phyloP scores from a whole-genome alignment of 345 rosid species.

The Corchorus capsularis region DNA sequence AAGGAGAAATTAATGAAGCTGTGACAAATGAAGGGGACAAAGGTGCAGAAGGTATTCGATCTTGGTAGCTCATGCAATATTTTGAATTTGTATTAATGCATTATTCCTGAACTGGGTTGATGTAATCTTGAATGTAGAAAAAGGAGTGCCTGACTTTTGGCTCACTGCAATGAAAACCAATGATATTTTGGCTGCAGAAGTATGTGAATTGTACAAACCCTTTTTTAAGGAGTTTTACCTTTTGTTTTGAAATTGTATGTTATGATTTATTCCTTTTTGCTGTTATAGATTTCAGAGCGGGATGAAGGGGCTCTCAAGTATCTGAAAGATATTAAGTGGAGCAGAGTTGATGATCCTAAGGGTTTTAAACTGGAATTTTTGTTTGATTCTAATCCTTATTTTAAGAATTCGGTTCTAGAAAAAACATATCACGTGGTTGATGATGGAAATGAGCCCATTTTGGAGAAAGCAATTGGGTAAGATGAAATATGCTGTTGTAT shows the following conservation, averaged over 20 bases:
- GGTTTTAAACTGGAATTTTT: slow-evolving; percentile 96
- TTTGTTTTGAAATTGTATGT: background rate
- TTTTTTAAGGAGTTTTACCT: background rate
- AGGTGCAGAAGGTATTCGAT: slow-evolving; percentile 55
- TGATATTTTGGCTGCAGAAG: slow-evolving; percentile 87
- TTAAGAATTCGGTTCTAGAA: slow-evolving; percentile 48
- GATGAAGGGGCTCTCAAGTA: slow-evolving; percentile 93
- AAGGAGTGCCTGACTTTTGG: slow-evolving; percentile 99
- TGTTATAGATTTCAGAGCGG: slow-evolving; percentile 72
- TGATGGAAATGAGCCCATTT: slow-evolving; percentile 53
- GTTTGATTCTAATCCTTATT: slow-evolving; percentile 83
- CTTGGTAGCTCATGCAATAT: background rate
- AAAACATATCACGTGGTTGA: slow-evolving; percentile 16
- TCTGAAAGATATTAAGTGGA: slow-evolving; percentile 90
- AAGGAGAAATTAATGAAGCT: slow-evolving; percentile 50
- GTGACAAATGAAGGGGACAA: slow-evolving; percentile 53
- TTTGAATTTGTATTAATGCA: slow-evolving; percentile 17
- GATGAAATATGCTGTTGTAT: background rate
- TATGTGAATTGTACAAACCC: slow-evolving; percentile 20
- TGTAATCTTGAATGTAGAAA: slow-evolving; percentile 48
- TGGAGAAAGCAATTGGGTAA: slow-evolving; percentile 59
- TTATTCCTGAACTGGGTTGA: slow-evolving; percentile 14
- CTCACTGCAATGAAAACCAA: slow-evolving; percentile 90
- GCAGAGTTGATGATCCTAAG: slow-evolving; percentile 75
- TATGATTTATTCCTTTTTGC: background rate